These are phyloP conservation scores for Backusella psychrophila DNA, from an alignment of 192 early-diverging fungal species.

Conservation along the genomic window DNA sequence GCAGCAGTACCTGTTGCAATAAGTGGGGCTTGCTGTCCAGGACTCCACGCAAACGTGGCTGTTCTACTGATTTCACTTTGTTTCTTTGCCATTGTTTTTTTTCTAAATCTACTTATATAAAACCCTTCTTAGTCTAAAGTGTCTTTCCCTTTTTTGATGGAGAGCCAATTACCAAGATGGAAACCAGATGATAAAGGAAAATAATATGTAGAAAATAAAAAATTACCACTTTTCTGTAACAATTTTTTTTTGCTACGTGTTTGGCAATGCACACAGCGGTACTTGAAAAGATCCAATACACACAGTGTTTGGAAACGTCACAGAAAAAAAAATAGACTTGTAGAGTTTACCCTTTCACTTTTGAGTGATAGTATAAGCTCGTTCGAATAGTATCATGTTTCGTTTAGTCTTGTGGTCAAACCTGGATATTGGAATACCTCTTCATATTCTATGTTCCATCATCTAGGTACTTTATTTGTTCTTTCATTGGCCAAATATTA, in stretches of 20 bases:
- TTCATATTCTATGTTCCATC: too few species aligned
- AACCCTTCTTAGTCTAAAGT: not conserved
- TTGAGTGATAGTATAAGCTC: not conserved
- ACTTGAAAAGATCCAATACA: not conserved
- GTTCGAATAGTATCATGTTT: not conserved
- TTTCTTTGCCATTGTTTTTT: conserved; percentile 40
- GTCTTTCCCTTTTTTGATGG: not conserved
- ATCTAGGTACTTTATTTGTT: too few species aligned
- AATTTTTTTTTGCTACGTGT: not conserved
- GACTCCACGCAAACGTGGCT: conserved; percentile 87
- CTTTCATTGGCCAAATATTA: too few species aligned
- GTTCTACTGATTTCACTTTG: conserved; percentile 73
- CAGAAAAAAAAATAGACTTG: not conserved
- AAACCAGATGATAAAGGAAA: conserved; percentile 2
- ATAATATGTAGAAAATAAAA: not conserved
- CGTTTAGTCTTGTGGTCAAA: not conserved
- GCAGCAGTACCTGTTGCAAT: conserved; percentile 93
- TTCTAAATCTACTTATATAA: not conserved
- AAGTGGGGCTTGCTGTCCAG: conserved; percentile 67
- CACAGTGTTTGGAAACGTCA: not conserved
- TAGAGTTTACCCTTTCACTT: too few species aligned
- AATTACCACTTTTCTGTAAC: not conserved
- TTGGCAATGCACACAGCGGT: not conserved
- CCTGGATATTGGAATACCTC: too few species aligned
- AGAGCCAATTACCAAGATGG: not conserved